Evolutionary conservation across 2,329 filamentous ascomycete species (phyloP).

Genomic region (Pseudogymnoascus sp.): DNA sequence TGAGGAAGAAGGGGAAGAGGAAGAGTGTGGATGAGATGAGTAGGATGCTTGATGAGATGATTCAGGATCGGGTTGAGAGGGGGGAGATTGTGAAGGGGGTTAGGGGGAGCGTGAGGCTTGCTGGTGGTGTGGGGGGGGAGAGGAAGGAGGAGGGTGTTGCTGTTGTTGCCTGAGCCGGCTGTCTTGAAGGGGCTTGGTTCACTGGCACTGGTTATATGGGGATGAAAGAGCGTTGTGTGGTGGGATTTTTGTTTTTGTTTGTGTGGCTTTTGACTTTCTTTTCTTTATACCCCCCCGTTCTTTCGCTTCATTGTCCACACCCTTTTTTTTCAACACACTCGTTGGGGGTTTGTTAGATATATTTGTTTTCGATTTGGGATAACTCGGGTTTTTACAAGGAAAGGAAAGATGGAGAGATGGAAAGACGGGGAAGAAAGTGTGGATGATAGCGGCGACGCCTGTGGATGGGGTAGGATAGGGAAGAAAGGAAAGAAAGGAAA

Average conservation of each 20-base stretch:
- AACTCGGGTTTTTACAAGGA: not conserved
- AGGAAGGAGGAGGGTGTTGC: slow-evolving; percentile 21
- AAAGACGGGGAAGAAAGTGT: not conserved
- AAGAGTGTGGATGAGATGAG: slow-evolving; percentile 88
- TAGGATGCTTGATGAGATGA: slow-evolving; percentile 91
- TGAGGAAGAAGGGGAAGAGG: slow-evolving; percentile 24
- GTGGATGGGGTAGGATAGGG: not conserved
- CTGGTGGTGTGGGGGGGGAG: slow-evolving; percentile 29
- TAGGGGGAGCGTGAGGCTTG: slow-evolving; percentile 57
- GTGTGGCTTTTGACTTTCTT: not conserved
- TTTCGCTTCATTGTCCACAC: slow-evolving; percentile 8
- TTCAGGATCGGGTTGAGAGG: slow-evolving; percentile 74
- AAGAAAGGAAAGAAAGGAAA: not conserved
- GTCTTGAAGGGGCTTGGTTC: not conserved
- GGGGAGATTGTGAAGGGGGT: slow-evolving; percentile 60
- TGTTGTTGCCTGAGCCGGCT: slow-evolving; percentile 23
- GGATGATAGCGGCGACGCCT: not conserved
- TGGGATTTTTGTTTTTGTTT: slow-evolving; percentile 12
- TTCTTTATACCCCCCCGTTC: slow-evolving; percentile 10
- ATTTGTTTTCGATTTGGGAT: slow-evolving; percentile 4
- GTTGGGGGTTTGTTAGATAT: slow-evolving; percentile 2
- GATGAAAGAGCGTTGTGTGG: slow-evolving; percentile 22
- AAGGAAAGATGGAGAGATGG: not conserved
- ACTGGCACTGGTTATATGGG: slow-evolving; percentile 21
- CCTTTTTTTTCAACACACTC: not conserved